Base-by-base conservation (phyloP, 2,329 filamentous ascomycete genomes). In the Fusarium longipes region DNA sequence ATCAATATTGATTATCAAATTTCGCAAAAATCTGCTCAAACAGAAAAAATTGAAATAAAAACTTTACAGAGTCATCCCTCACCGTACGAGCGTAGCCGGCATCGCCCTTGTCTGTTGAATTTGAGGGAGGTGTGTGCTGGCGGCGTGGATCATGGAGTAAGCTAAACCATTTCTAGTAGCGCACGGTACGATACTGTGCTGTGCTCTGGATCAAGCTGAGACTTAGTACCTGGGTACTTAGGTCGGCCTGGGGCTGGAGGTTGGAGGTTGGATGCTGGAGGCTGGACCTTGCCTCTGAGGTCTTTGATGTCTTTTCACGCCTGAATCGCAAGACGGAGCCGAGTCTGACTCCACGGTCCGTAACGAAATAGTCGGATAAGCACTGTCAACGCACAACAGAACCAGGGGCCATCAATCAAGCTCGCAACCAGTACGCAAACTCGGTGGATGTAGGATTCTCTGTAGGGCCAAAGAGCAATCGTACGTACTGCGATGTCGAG, bases 361-460 rank as follows among this genome's bases (percentile, higher is more conserved):
- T 45, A 49, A 45, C 55, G 48, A 60, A 50, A 59, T 48, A 68
- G 67, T 70, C 65, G 62, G 64, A 66, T 59, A 71, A 65, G 73
- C 73, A 74, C 65, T 73, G 65, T 71, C 70, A 68, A 68, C 71
- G 65, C 69, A 70, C 62, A 68, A 62, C 65, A 66, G 65, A 68
- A 55, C 65, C 65, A 68, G 65, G 71, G 67, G 62, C 67, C 25
- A 35, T 48, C 45, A 36, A 57, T 49, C 62, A 63, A 71, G 67
- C 69, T 67, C 67, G 53, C 57, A 66, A 47, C 45, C 56, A 36
- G 55, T 39, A 50, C 62, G 44, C 51, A 66, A 63, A 63, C 57
- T 73, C 57, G 70, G 73, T 74, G 65, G 72, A 58, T 67, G 68
- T 72, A 47, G 59, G 59, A 38, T 56, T 56, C 43, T 69, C 60